Percentiles rank a stretch among this genome's conserved stretches.
These are phyloP conservation scores for Xerocomus brunneocitrinus DNA, from an alignment of 768 basidiomycete genomes.

Conservation along the genomic window DNA sequence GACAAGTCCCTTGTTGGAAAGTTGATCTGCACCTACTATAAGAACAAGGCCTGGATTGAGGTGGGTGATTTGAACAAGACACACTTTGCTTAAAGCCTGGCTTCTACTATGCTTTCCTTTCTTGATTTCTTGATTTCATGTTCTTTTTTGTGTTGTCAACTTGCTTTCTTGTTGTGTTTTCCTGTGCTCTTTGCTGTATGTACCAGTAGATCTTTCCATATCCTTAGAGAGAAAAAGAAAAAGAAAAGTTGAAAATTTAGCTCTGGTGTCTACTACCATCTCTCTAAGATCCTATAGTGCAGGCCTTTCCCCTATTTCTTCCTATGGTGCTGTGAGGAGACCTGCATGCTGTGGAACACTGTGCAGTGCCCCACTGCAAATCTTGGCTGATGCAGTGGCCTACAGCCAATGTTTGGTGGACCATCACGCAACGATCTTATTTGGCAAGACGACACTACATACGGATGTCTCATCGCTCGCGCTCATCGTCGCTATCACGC, in stretches of 20 bases:
- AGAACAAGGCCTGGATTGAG: conserved; percentile 34
- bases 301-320: no score
- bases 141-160: conserved; percentile 7
- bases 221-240: conserved; percentile 1
- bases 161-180: conserved; percentile 17
- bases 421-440: no score
- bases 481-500: no score
- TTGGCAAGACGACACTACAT: no score
- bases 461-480: no score
- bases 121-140: not conserved
- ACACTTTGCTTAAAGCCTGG: conserved; percentile 12
- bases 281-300: not conserved
- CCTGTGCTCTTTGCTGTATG: not conserved
- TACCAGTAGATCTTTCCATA: conserved; percentile 1
- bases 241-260: conserved; percentile 2
- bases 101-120: not conserved
- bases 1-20: conserved; percentile 42
- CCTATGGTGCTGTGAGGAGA: no score
- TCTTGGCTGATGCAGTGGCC: no score
- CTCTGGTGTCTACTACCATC: not conserved
- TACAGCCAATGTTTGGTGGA: no score
- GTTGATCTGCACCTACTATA: conserved; percentile 30
- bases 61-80: conserved; percentile 26
- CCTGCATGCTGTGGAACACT: no score
- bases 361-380: no score